These are phyloP conservation scores for Botryotinia calthae DNA, from an alignment of 2,329 filamentous ascomycete genomes.

Conservation along the genomic window DNA sequence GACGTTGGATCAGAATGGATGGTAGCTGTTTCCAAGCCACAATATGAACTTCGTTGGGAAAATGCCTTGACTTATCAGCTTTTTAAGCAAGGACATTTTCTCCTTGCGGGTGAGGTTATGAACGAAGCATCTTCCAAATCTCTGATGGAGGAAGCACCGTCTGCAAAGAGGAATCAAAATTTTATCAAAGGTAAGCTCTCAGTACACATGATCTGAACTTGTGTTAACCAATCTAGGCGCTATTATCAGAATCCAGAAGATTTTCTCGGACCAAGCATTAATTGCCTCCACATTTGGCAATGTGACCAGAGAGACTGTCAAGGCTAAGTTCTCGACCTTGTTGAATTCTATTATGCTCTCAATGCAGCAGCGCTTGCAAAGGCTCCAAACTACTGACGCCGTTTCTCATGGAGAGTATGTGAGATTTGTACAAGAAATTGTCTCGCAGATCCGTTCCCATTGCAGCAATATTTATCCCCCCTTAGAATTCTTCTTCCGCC, in stretches of 20 bases:
- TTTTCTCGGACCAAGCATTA: slow-evolving; percentile 22
- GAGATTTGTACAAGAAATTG: slow-evolving; percentile 28
- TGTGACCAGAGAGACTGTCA: slow-evolving; percentile 20
- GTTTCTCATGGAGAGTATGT: slow-evolving; percentile 30
- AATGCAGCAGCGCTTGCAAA: slow-evolving; percentile 32
- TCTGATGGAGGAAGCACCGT: neutral
- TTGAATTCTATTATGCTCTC: slow-evolving; percentile 31
- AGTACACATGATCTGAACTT: neutral
- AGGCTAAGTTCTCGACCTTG: slow-evolving; percentile 26
- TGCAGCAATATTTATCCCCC: slow-evolving; percentile 31
- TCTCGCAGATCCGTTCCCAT: slow-evolving; percentile 32
- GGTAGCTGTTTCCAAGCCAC: slow-evolving; percentile 51
- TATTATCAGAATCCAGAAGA: slow-evolving; percentile 18
- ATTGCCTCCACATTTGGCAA: slow-evolving; percentile 23
- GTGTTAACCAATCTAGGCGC: neutral
- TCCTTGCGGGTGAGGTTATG: neutral
- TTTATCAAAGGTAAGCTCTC: slow-evolving; percentile 9
- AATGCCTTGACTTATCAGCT: slow-evolving; percentile 16
- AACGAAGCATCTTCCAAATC: neutral
- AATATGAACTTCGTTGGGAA: slow-evolving; percentile 45
- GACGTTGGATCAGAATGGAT: slow-evolving; percentile 53
- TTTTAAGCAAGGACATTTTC: slow-evolving; percentile 12
- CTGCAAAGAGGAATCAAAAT: slow-evolving; percentile 2
- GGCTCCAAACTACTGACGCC: slow-evolving; percentile 24
- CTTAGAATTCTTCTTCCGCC: slow-evolving; percentile 32